Base-by-base conservation (phyloP, 78 protist genomes). In the Monosiga brevicollis region DNA sequence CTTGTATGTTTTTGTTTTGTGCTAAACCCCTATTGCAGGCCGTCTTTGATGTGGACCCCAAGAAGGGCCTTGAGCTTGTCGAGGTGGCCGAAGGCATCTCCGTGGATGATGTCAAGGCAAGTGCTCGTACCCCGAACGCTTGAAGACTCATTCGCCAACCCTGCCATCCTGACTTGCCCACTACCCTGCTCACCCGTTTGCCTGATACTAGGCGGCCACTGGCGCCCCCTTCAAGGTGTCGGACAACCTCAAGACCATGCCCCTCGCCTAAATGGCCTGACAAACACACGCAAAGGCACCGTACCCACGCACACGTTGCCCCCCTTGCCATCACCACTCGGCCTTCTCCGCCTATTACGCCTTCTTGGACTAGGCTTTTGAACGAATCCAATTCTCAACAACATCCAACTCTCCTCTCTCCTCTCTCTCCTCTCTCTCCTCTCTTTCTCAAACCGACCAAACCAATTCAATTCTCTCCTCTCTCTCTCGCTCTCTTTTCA, bases 21-120 rank as follows among this genome's bases (percentile, higher is more conserved):
- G 36, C 36, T 74, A 74, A 35, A 20, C 80, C 6, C 37, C 23
- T 76, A 20, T 35, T 76, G 11, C 78, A 82, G 62, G 79, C 40
- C 38, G 95, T 91, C 42, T 88, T 91, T 32, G 87, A 89, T 29
- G 79, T 84, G 54, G 73, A 32, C 62, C 2, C 78, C 32, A 40
- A 37, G 34, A 0, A 3, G 29, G 91, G 90, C 29, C 54, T 88
- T 77, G 9, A 32, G 1, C 79, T 90, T 36, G 38, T 84, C 15
- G 94, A 90, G 72, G 34, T 82, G 0, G 93, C 95, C 54, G 36
- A 25, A 0, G 95, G 92, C 24, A 86, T 90, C 40, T 22, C 90
- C 6, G 84, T 89, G n/a, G 93, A 93, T 0, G 89, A 86, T 15
- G 84, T 93, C 34, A 84, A 76, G 73, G 62, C 15, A 15, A 49